phyloP scores from a whole-genome alignment of 2,329 filamentous ascomycete species.

The Fusarium metavorans region DNA sequence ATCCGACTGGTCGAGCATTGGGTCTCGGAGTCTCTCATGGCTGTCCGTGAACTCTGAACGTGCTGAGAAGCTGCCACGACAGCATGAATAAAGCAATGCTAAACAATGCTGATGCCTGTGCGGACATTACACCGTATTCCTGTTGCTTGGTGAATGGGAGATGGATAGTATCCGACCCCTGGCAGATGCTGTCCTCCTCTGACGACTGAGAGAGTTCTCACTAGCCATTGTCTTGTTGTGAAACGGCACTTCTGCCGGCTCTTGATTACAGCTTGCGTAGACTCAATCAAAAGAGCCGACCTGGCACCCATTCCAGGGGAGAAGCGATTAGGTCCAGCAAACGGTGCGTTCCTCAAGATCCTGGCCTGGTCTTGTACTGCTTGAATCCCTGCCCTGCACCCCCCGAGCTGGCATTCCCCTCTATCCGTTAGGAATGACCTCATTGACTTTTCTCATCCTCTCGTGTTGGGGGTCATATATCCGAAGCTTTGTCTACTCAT shows the following conservation, averaged over 20 bases:
- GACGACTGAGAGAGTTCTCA: conserved; percentile 13
- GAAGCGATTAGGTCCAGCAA: neutral
- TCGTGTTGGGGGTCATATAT: neutral
- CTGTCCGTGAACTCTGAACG: conserved; percentile 17
- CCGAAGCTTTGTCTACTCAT: neutral
- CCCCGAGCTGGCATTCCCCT: neutral
- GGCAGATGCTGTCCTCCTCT: neutral
- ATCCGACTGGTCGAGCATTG: conserved; percentile 35
- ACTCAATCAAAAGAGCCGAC: neutral
- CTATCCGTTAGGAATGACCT: conserved; percentile 14
- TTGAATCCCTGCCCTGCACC: neutral
- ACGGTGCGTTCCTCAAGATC: neutral
- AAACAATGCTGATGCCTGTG: conserved; percentile 4
- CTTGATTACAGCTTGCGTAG: neutral
- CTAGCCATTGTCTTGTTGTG: neutral
- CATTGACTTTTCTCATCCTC: conserved; percentile 10
- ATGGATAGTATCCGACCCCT: neutral
- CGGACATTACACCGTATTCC: neutral
- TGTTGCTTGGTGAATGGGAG: neutral
- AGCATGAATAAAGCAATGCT: conserved; percentile 23
- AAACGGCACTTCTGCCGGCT: neutral
- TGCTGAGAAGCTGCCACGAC: conserved; percentile 33
- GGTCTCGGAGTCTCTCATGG: conserved; percentile 21
- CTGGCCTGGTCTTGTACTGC: neutral
- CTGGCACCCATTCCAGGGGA: neutral